Percentiles rank a stretch among this genome's conserved stretches.
Evolutionary conservation across 106 monocot species (phyloP).

Genomic region (Gastrodia elata): DNA sequence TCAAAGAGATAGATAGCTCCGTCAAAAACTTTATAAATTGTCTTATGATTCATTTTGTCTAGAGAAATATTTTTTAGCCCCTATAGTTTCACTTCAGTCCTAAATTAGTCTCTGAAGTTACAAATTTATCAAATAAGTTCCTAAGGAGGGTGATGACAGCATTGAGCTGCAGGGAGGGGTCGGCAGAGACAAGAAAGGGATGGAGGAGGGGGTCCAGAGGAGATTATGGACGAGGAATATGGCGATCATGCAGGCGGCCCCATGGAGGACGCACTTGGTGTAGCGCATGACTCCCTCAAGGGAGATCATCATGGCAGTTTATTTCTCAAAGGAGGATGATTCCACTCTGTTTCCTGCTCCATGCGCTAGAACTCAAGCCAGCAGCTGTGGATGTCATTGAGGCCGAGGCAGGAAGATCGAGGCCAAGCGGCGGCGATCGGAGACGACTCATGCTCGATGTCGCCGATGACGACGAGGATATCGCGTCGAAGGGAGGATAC

Average conservation of each 20-base stretch:
- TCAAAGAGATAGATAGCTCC: too few relatives aligned
- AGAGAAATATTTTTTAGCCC: too few relatives aligned
- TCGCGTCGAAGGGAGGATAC: constrained; percentile 26
- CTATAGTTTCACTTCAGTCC: too few relatives aligned
- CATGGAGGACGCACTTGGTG: constrained; percentile 71
- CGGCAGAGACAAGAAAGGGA: constrained; percentile 39
- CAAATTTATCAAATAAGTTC: too few relatives aligned
- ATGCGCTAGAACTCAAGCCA: constrained; percentile 54
- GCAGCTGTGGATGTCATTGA: constrained; percentile 34
- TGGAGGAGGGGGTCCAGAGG: constrained; percentile 23
- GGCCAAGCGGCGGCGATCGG: constrained; percentile 31
- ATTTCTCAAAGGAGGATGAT: constrained; percentile 30
- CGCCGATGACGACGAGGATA: constrained; percentile 40
- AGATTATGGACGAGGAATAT: constrained; percentile 57
- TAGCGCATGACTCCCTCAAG: constrained; percentile 63
- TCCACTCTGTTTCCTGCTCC: constrained; percentile 69
- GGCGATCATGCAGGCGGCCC: constrained; percentile 74
- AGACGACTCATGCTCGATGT: constrained; percentile 54
- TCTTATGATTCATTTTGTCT: too few relatives aligned
- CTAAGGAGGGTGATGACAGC: constrained; percentile 73
- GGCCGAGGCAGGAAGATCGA: constrained; percentile 36
- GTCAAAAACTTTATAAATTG: too few relatives aligned
- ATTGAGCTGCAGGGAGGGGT: constrained; percentile 49
- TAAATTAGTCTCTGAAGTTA: too few relatives aligned
- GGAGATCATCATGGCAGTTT: constrained; percentile 38